A percentile compares a stretch with the other conserved stretches of the same genome.
phyloP scores from a whole-genome alignment of 2,329 filamentous ascomycete genomes.

The Tympanopsis confertula region DNA sequence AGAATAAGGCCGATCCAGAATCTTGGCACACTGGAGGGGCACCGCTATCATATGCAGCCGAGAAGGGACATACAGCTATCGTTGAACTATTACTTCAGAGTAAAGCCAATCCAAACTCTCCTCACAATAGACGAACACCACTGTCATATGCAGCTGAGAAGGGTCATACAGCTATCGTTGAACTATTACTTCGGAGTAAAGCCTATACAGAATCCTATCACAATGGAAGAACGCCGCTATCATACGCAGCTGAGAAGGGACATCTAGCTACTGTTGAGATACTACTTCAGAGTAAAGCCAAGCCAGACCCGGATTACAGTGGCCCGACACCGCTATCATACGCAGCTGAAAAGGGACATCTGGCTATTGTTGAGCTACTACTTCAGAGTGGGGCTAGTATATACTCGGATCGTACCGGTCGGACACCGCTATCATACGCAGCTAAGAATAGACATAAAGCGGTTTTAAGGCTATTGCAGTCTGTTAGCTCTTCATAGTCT shows the following conservation, averaged over 20 bases:
- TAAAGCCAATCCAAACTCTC: not conserved
- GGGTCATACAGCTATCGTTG: slow-evolving; percentile 1
- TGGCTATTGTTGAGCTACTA: not conserved
- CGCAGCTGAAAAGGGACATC: not conserved
- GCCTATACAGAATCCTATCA: not conserved
- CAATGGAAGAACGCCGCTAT: not conserved
- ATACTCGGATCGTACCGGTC: not conserved
- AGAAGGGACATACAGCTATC: slow-evolving; percentile 3
- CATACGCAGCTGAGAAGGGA: not conserved
- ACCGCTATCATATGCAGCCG: slow-evolving; percentile 3
- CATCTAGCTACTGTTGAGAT: not conserved
- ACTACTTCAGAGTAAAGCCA: not conserved
- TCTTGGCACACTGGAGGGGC: slow-evolving; percentile 1
- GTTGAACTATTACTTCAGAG: not conserved
- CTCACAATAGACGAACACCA: slow-evolving; percentile 2
- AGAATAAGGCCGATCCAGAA: not conserved
- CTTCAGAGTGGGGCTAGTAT: not conserved
- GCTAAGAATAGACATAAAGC: no score
- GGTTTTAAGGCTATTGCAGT: no score
- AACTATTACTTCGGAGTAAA: slow-evolving; percentile 3
- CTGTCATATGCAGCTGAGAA: slow-evolving; percentile 3
- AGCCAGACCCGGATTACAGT: not conserved
- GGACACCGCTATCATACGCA: no score
- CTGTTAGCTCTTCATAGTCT: no score
- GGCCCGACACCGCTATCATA: not conserved